These are phyloP conservation scores for Filobasidium floriforme DNA, from an alignment of 768 basidiomycete species.

Conservation along the genomic window DNA sequence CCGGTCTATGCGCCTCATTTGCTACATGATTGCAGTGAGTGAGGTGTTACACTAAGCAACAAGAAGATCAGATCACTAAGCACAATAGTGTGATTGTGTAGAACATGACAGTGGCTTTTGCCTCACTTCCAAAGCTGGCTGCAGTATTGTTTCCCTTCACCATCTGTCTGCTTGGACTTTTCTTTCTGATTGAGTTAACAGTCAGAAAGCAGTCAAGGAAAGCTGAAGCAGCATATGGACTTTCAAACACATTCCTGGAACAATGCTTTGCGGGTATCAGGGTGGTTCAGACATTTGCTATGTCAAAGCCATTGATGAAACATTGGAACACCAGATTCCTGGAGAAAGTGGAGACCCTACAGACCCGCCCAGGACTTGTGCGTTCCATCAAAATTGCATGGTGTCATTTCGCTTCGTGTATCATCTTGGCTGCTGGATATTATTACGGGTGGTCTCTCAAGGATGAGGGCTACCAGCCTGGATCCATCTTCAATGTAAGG, in stretches of 20 bases:
- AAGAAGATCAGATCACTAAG: no score
- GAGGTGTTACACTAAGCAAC: no score
- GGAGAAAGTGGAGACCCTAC: neutral
- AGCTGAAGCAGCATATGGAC: neutral
- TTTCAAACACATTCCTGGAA: constrained; percentile 25
- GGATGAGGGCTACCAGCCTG: constrained; percentile 21
- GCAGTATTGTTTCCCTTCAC: constrained; percentile 32
- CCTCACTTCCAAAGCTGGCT: constrained; percentile 25
- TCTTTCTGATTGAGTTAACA: constrained; percentile 12
- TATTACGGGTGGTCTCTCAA: constrained; percentile 11
- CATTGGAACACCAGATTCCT: neutral
- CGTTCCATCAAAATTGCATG: constrained; percentile 32
- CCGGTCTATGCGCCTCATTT: constrained; percentile 29
- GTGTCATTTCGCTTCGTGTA: no score
- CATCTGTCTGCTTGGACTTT: constrained; percentile 23
- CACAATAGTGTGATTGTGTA: no score
- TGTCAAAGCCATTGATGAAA: neutral
- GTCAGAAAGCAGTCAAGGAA: neutral
- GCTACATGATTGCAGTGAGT: constrained; percentile 28
- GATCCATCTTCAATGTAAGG: constrained; percentile 22
- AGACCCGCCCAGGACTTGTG: constrained; percentile 8
- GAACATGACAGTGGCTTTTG: no score
- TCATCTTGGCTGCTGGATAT: no score
- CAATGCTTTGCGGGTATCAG: constrained; percentile 35
- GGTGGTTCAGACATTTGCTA: constrained; percentile 10